phyloP scores from a whole-genome alignment of 164 flowering plant genomes.

The Aristolochia fimbriata region DNA sequence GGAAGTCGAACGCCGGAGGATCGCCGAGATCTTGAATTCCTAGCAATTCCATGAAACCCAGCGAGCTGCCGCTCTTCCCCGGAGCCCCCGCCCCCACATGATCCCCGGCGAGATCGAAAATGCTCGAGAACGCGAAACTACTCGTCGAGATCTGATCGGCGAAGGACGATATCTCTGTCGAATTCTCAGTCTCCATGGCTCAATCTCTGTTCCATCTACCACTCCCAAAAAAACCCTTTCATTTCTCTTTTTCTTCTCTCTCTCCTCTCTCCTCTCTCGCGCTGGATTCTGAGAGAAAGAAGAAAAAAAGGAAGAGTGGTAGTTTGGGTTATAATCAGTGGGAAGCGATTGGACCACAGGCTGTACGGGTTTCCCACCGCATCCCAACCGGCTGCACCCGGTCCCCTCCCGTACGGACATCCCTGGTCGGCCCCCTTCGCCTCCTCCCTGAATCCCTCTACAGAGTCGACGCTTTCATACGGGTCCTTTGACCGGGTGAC shows the following conservation, averaged over 20 bases:
- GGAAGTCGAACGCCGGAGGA: slow-evolving; percentile 36
- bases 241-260: no score
- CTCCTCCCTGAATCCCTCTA: slow-evolving; percentile 6
- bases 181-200: slow-evolving; percentile 16
- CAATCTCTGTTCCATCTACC: slow-evolving; percentile 18
- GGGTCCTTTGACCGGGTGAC: slow-evolving; percentile 28
- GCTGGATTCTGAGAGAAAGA: slow-evolving; percentile 6
- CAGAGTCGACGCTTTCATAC: slow-evolving; percentile 19
- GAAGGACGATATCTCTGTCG: slow-evolving; percentile 14
- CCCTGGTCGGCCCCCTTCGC: slow-evolving; percentile 20
- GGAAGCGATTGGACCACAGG: slow-evolving; percentile 19
- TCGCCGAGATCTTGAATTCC: slow-evolving; percentile 28
- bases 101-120: slow-evolving; percentile 27
- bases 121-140: slow-evolving; percentile 15
- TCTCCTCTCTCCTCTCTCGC: neutral
- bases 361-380: slow-evolving; percentile 13
- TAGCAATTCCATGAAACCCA: slow-evolving; percentile 48
- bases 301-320: slow-evolving; percentile 7
- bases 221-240: neutral
- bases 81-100: neutral
- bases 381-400: slow-evolving; percentile 27
- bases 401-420: slow-evolving; percentile 22
- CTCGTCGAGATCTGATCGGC: slow-evolving; percentile 22
- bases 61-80: slow-evolving; percentile 8
- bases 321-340: neutral